Evolutionary conservation across 805 yeast genomes (phyloP).

Genomic region (Nakazawaea peltata): DNA sequence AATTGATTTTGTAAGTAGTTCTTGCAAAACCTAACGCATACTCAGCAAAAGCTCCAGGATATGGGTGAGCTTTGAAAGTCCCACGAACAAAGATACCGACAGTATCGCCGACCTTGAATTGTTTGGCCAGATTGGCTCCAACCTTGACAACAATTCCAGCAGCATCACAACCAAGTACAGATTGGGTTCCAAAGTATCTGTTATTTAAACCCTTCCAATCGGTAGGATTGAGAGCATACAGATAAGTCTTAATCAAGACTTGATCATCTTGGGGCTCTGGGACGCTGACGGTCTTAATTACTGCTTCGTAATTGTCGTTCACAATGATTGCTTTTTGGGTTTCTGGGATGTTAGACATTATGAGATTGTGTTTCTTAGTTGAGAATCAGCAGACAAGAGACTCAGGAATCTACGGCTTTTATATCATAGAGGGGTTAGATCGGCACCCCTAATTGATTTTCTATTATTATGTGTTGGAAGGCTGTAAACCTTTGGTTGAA

Average conservation of each 20-base stretch:
- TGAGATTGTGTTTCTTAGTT: no score
- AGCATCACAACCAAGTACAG: slow-evolving; percentile 51
- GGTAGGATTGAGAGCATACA: slow-evolving; percentile 59
- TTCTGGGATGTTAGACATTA: no score
- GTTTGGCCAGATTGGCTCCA: slow-evolving; percentile 34
- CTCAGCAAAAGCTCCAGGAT: slow-evolving; percentile 54
- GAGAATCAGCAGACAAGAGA: no score
- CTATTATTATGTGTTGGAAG: no score
- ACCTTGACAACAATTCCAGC: slow-evolving; percentile 50
- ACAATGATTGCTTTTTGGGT: slow-evolving; percentile 35
- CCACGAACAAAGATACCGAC: slow-evolving; percentile 52
- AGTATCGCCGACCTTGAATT: slow-evolving; percentile 41
- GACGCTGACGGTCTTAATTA: slow-evolving; percentile 21
- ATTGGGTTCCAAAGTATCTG: slow-evolving; percentile 24
- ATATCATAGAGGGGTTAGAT: no score
- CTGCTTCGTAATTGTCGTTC: slow-evolving; percentile 22
- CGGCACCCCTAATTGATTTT: no score
- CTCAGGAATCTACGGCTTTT: no score
- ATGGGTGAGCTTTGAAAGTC: slow-evolving; percentile 29
- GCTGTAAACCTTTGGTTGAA: no score
- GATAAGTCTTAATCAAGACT: slow-evolving; percentile 40
- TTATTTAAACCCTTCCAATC: slow-evolving; percentile 56
- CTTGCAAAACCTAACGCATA: slow-evolving; percentile 33
- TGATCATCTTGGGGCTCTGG: slow-evolving; percentile 26
- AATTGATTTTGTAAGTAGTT: slow-evolving; percentile 22